Evolutionary conservation across 495 filamentous ascomycete species (phyloP).

Genomic region (Penicillium ucsense): DNA sequence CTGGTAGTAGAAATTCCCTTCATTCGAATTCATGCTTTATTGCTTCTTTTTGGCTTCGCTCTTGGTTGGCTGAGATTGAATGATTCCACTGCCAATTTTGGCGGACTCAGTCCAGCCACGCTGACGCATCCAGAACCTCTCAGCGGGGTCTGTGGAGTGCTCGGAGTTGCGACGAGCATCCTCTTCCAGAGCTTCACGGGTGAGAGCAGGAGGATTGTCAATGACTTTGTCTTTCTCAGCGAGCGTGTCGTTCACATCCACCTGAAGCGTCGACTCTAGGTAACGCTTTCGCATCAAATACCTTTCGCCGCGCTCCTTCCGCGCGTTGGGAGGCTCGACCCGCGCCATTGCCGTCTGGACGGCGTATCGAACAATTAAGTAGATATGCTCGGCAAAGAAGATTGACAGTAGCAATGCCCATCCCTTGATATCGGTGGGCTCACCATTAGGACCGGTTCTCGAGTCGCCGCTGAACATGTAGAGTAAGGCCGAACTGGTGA

Average conservation of each 20-base stretch:
- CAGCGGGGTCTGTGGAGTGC: constrained; percentile 43
- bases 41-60: constrained; percentile 49
- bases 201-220: constrained; percentile 24
- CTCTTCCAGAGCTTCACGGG: constrained; percentile 45
- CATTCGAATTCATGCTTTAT: constrained; percentile 11
- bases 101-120: constrained; percentile 51
- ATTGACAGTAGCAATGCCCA: constrained; percentile 80
- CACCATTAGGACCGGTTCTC: constrained; percentile 44
- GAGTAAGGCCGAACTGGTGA: constrained; percentile 74
- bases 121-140: constrained; percentile 63
- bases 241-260: constrained; percentile 22
- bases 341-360: constrained; percentile 64
- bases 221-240: constrained; percentile 8
- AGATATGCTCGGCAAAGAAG: constrained; percentile 80
- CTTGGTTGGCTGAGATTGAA: constrained; percentile 37
- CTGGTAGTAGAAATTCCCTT: background rate
- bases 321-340: constrained; percentile 73
- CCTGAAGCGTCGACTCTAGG: constrained; percentile 40
- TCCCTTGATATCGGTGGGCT: constrained; percentile 54
- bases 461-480: constrained; percentile 70
- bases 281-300: constrained; percentile 65
- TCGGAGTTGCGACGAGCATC: constrained; percentile 53
- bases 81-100: constrained; percentile 45
- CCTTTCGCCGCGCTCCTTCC: constrained; percentile 68
- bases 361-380: constrained; percentile 59